These are phyloP conservation scores for Skeletonema potamos DNA, from an alignment of 108 stramenopile genomes.

Conservation along the genomic window DNA sequence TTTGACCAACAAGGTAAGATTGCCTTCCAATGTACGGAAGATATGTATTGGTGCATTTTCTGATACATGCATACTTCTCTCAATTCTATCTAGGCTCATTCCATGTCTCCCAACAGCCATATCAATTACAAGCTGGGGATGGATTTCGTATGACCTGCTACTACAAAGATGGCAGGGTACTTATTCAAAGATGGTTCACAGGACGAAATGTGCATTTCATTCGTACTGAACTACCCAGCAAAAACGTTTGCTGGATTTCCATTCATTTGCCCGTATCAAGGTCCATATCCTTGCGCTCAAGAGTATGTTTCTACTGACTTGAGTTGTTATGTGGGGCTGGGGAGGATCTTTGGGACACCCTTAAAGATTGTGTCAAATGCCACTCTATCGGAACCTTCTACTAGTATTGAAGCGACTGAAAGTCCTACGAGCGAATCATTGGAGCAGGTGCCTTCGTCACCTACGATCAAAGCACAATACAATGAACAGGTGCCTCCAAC, in stretches of 20 bases:
- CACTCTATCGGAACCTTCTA: too few relatives aligned
- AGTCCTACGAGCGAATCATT: too few relatives aligned
- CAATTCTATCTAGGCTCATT: conserved; percentile 6
- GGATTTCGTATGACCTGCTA: conserved; percentile 49
- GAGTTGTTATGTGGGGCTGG: not conserved
- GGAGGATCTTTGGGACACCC: conserved; percentile 1
- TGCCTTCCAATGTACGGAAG: not conserved
- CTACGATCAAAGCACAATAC: too few relatives aligned
- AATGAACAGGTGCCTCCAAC: too few relatives aligned
- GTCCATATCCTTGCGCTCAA: not conserved
- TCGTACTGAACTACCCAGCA: conserved; percentile 51
- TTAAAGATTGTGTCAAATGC: too few relatives aligned
- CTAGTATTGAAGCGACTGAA: too few relatives aligned
- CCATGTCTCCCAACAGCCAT: conserved; percentile 37
- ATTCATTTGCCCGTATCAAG: not conserved
- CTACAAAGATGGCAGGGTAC: conserved; percentile 26
- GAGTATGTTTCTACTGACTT: not conserved
- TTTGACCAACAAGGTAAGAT: conserved; percentile 54
- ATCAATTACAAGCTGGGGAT: conserved; percentile 50
- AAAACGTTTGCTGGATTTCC: not conserved
- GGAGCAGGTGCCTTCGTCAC: too few relatives aligned
- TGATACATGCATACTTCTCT: too few relatives aligned
- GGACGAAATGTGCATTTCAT: conserved; percentile 69
- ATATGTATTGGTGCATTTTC: too few relatives aligned
- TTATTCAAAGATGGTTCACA: conserved; percentile 36